These are phyloP conservation scores for Yarrowia hollandica DNA, from an alignment of 805 yeast genomes.

Conservation along the genomic window DNA sequence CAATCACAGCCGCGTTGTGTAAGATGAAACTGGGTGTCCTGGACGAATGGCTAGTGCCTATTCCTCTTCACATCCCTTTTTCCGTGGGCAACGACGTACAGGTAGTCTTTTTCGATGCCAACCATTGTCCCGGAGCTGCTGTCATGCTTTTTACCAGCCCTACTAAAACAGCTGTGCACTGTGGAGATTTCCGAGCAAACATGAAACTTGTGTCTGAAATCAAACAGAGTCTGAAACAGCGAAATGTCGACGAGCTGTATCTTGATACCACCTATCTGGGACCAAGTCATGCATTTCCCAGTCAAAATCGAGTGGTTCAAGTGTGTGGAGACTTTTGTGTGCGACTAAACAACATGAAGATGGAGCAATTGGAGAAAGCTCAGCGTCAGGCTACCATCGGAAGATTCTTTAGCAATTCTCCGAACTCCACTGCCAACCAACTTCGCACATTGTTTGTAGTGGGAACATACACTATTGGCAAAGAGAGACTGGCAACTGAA, in stretches of 20 bases:
- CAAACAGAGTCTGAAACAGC: constrained; percentile 36
- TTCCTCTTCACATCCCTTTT: constrained; percentile 48
- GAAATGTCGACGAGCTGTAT: constrained; percentile 60
- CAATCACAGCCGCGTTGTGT: constrained; percentile 63
- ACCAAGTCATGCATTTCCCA: constrained; percentile 73
- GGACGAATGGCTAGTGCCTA: constrained; percentile 44
- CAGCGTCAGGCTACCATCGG: constrained; percentile 30
- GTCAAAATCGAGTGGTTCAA: constrained; percentile 66
- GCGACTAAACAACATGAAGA: constrained; percentile 43
- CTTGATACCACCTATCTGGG: constrained; percentile 89
- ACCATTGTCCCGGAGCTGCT: constrained; percentile 96
- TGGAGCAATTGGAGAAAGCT: constrained; percentile 23
- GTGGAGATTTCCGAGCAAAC: constrained; percentile 89
- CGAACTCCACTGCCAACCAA: constrained; percentile 38
- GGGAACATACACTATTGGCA: constrained; percentile 92
- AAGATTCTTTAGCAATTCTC: constrained; percentile 42
- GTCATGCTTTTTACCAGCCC: constrained; percentile 65
- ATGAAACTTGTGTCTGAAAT: constrained; percentile 49
- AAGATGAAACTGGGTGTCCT: constrained; percentile 56
- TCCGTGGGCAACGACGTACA: constrained; percentile 47
- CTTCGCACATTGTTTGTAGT: constrained; percentile 56
- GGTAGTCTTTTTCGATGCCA: constrained; percentile 75
- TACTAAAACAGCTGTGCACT: constrained; percentile 59
- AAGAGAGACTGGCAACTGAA: constrained; percentile 74
- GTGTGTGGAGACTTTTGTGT: constrained; percentile 56